Evolutionary conservation across 768 basidiomycete genomes (phyloP), one percentile per base, ranked within the genome.

Genomic region (Lyophyllum decastes): DNA sequence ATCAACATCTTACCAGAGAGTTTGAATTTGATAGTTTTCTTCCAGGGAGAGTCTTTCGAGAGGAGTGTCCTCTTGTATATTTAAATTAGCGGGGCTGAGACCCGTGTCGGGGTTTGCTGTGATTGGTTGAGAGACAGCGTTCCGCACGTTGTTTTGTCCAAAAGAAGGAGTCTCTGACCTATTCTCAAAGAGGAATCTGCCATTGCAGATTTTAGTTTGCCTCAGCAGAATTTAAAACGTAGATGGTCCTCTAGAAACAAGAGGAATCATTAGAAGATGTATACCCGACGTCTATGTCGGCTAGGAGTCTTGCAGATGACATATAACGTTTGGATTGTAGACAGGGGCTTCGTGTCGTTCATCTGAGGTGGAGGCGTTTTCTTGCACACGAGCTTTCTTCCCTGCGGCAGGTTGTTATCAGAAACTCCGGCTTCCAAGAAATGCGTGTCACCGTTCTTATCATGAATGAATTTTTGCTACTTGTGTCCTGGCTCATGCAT

Each of bases 281-380:
- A n/a, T n/a, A n/a, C n/a, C n/a, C n/a, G n/a, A n/a, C n/a, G n/a
- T n/a, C n/a, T n/a, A n/a, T n/a, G n/a, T n/a, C n/a, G n/a, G n/a
- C n/a, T n/a, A n/a, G n/a, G n/a, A n/a, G n/a, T n/a, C n/a, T n/a
- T n/a, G n/a, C n/a, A n/a, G n/a, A 76, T 12, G 73, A 63, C 34
- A 72, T 62, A 55, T 81, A 69, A 17, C 84, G 81, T 68, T 82
- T 88, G 4, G 82, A 73, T 22, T 85, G 81, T n/a, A 83, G 55
- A 45, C 80, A 79, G 9, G 81, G 70, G 46, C 69, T 75, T 35
- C 76, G 70, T 77, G 54, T 85, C 81, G 53, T 72, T 62, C 49
- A 67, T 54, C 19, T 64, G 61, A 26, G 68, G 60, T 30, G 74
- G 69, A 0, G 75, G 77, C 0, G 74, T 70, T 53, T 73, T 78